phyloP scores from a whole-genome alignment of 768 basidiomycete genomes.

The Termitomyces sp. region DNA sequence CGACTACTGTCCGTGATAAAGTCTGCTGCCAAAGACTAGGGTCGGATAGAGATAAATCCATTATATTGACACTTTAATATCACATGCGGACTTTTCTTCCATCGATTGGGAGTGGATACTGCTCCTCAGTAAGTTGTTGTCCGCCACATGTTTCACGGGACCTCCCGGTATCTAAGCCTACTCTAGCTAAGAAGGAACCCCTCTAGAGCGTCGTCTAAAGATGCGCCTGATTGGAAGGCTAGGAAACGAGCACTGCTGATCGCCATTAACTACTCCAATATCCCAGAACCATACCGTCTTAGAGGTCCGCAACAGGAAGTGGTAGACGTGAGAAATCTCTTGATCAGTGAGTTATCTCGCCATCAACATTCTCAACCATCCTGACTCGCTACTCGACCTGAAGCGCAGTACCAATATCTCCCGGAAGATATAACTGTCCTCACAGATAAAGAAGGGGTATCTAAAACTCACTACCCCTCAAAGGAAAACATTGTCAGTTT shows the following conservation, averaged over 20 bases:
- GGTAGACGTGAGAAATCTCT: not conserved
- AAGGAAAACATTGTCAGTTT: conserved; percentile 1
- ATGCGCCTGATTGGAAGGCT: not conserved
- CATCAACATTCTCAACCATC: not conserved
- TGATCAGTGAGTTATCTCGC: not conserved
- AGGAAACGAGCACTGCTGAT: conserved; percentile 1
- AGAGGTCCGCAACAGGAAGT: not conserved
- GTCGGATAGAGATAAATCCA: too few species aligned
- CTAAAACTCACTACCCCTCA: not conserved
- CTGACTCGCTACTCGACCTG: not conserved
- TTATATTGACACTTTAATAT: too few species aligned
- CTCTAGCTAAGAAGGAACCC: too few species aligned
- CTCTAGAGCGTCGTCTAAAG: too few species aligned
- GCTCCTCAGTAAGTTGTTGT: too few species aligned
- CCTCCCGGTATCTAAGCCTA: too few species aligned
- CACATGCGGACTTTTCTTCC: too few species aligned
- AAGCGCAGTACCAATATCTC: not conserved
- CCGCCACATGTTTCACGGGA: too few species aligned
- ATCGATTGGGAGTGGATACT: too few species aligned
- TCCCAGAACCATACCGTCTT: not conserved
- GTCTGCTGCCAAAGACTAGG: too few species aligned
- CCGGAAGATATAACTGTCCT: not conserved
- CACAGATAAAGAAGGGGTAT: not conserved
- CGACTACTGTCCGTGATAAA: too few species aligned
- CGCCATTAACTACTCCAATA: conserved; percentile 1